Percentiles rank a stretch among this genome's conserved stretches.
Evolutionary conservation across 2,329 filamentous ascomycete species (phyloP).

Genomic region (Colletotrichum sublineola): DNA sequence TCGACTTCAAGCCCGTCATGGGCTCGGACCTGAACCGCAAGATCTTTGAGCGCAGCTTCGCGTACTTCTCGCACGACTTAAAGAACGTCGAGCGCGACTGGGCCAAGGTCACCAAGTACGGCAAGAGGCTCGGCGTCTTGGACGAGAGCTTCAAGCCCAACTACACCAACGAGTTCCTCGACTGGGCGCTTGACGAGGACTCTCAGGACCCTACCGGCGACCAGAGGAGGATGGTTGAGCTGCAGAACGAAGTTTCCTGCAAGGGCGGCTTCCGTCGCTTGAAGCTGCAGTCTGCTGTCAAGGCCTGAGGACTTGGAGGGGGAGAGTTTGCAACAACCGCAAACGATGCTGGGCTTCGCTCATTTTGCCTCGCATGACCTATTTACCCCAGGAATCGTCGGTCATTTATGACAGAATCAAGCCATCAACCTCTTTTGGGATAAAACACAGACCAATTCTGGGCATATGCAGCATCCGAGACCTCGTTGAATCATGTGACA

Average conservation of each 20-base stretch:
- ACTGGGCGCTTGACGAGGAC: constrained; percentile 74
- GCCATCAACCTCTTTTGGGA: neutral
- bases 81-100: constrained; percentile 83
- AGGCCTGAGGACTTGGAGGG: constrained; percentile 4
- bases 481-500: neutral
- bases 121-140: constrained; percentile 78
- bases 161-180: constrained; percentile 80
- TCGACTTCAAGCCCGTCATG: constrained; percentile 80
- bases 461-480: neutral
- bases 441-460: neutral
- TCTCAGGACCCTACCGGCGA: constrained; percentile 77
- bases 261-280: constrained; percentile 75
- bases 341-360: neutral
- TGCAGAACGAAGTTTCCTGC: constrained; percentile 76
- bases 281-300: constrained; percentile 39
- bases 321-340: neutral
- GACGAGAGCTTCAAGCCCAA: constrained; percentile 75
- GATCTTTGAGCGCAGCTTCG: constrained; percentile 84
- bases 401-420: neutral
- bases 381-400: neutral
- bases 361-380: neutral
- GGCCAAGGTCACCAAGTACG: constrained; percentile 82
- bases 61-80: constrained; percentile 80
- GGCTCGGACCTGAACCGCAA: constrained; percentile 77
- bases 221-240: constrained; percentile 78